Percentiles rank a stretch among this genome's conserved stretches.
Evolutionary conservation across 2,329 filamentous ascomycete genomes (phyloP).

Genomic region (Plectosphaerella sp.): DNA sequence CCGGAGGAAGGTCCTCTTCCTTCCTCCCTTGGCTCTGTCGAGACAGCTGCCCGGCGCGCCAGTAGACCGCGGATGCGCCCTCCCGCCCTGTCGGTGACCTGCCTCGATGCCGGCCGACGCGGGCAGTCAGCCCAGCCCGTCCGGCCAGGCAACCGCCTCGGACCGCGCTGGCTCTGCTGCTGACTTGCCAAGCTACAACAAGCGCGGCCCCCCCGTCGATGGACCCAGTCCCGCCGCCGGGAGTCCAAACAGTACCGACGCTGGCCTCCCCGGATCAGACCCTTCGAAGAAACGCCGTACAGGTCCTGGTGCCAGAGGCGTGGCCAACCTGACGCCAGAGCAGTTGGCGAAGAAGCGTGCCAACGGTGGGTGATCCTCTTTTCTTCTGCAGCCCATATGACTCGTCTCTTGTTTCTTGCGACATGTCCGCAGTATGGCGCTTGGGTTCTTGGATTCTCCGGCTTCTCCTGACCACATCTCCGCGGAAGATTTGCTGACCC

Average conservation of each 20-base stretch:
- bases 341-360: constrained; percentile 65
- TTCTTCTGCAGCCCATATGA: background rate
- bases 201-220: constrained; percentile 7
- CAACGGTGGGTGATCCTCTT: constrained; percentile 35
- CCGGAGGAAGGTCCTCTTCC: too few relatives aligned
- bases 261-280: constrained; percentile 5
- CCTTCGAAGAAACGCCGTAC: constrained; percentile 40
- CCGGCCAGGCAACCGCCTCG: constrained; percentile 9
- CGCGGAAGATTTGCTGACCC: background rate
- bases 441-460: background rate
- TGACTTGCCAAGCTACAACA: constrained; percentile 4
- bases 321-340: constrained; percentile 66
- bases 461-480: background rate
- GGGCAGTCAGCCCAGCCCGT: constrained; percentile 10
- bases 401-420: background rate
- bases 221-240: constrained; percentile 6
- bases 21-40: too few relatives aligned
- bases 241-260: constrained; percentile 3
- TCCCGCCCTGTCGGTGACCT: background rate
- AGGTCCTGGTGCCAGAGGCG: constrained; percentile 40
- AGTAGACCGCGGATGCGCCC: background rate
- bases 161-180: constrained; percentile 1
- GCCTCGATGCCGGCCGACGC: constrained; percentile 9
- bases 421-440: too few relatives aligned
- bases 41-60: too few relatives aligned